phyloP scores from a whole-genome alignment of 495 filamentous ascomycete genomes.

The Choiromyces venosus region DNA sequence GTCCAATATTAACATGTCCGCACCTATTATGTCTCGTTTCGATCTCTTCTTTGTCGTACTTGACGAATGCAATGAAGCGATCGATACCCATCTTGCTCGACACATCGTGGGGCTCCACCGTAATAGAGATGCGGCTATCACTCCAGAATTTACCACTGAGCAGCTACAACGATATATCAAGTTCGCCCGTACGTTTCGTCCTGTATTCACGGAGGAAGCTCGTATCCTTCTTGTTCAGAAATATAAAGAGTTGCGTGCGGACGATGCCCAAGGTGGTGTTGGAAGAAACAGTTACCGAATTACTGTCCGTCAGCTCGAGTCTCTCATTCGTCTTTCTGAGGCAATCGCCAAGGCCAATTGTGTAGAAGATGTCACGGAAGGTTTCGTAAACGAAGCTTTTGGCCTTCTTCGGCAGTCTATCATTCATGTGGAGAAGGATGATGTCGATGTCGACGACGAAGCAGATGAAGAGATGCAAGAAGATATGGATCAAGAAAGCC shows the following conservation, averaged over 20 bases:
- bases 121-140: constrained; percentile 79
- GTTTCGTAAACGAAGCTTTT: constrained; percentile 85
- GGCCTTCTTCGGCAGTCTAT: constrained; percentile 87
- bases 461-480: constrained; percentile 63
- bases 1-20: constrained; percentile 95
- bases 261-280: constrained; percentile 90
- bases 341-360: constrained; percentile 97
- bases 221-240: constrained; percentile 78
- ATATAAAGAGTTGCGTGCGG: constrained; percentile 91
- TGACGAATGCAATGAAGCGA: constrained; percentile 87
- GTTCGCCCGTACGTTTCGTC: constrained; percentile 89
- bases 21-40: constrained; percentile 98
- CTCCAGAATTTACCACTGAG: constrained; percentile 91
- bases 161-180: constrained; percentile 96
- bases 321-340: constrained; percentile 87
- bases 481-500: constrained; percentile 47
- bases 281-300: constrained; percentile 93
- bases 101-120: constrained; percentile 96
- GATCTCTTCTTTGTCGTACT: constrained; percentile 98
- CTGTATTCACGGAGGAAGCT: constrained; percentile 83
- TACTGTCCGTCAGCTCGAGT: constrained; percentile 92
- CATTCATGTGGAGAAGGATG: constrained; percentile 95
- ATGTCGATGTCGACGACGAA: constrained; percentile 90
- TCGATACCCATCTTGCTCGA: constrained; percentile 83
- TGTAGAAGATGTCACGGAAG: constrained; percentile 78